phyloP scores from a whole-genome alignment of 768 basidiomycete genomes.

The Naganishia antarctica region DNA sequence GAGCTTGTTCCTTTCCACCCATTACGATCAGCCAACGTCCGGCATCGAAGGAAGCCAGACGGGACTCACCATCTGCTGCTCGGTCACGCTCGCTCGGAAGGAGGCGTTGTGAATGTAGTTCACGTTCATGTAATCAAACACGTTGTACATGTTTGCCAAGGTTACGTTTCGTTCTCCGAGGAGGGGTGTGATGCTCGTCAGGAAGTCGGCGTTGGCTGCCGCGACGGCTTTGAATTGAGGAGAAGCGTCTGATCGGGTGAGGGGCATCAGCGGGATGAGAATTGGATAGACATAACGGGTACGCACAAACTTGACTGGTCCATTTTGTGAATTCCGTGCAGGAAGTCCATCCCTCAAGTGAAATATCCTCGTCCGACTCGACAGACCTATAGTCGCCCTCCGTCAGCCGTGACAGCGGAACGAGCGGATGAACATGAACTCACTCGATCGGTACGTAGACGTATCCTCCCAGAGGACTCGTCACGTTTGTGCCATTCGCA shows the following conservation, averaged over 20 bases:
- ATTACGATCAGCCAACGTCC: background rate
- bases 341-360: slow-evolving; percentile 63
- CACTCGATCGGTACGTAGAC: slow-evolving; percentile 71
- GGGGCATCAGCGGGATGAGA: slow-evolving; percentile 56
- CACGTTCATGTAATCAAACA: slow-evolving; percentile 73
- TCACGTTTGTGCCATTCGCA: slow-evolving; percentile 62
- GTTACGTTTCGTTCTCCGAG: slow-evolving; percentile 33
- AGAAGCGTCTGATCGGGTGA: slow-evolving; percentile 57
- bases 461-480: slow-evolving; percentile 63
- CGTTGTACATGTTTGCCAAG: slow-evolving; percentile 38
- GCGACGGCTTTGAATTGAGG: slow-evolving; percentile 27
- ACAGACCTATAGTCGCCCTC: slow-evolving; percentile 56
- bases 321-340: slow-evolving; percentile 52
- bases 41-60: background rate
- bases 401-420: background rate
- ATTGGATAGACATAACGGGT: slow-evolving; percentile 62
- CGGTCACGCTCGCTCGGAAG: slow-evolving; percentile 57
- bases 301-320: slow-evolving; percentile 59
- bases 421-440: background rate
- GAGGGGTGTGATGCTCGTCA: slow-evolving; percentile 28
- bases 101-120: slow-evolving; percentile 70
- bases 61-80: slow-evolving; percentile 21
- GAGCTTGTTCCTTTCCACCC: slow-evolving; percentile 60
- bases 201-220: slow-evolving; percentile 24
- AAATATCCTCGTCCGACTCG: slow-evolving; percentile 60